A percentile compares a stretch with the other conserved stretches of the same genome.
phyloP scores from a whole-genome alignment of 75 land plant genomes.

The Cupressus sempervirens region DNA sequence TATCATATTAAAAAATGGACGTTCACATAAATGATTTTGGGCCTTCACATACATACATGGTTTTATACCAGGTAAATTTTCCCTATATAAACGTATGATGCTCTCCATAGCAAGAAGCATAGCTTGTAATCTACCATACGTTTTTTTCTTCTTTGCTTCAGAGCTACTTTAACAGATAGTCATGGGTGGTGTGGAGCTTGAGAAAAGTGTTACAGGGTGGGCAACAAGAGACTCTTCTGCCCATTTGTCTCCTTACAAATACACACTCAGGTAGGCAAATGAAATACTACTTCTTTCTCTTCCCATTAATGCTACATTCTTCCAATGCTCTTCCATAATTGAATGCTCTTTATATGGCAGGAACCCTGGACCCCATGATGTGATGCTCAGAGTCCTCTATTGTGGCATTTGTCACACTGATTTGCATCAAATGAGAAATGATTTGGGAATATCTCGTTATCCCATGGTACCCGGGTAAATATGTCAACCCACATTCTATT shows the following conservation, averaged over 20 bases:
- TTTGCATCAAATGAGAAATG: conserved; percentile 62
- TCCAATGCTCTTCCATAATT: not conserved
- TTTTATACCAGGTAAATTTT: too few relatives aligned
- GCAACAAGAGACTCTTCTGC: conserved; percentile 64
- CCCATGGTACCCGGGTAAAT: conserved; percentile 90
- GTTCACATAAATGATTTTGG: too few relatives aligned
- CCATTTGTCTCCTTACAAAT: conserved; percentile 51
- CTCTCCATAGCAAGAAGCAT: too few relatives aligned
- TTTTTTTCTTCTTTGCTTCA: not conserved
- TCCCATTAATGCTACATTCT: not conserved
- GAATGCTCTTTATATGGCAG: conserved; percentile 53
- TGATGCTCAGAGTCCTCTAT: conserved; percentile 51
- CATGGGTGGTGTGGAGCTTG: conserved; percentile 42
- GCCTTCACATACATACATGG: too few relatives aligned
- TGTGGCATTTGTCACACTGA: conserved; percentile 91
- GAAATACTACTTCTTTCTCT: not conserved
- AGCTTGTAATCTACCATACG: too few relatives aligned
- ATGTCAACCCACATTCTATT: not conserved
- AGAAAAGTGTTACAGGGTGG: conserved; percentile 38
- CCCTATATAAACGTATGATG: too few relatives aligned
- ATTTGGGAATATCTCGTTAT: conserved; percentile 67
- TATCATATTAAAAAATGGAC: too few relatives aligned
- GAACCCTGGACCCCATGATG: conserved; percentile 20
- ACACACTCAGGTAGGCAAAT: conserved; percentile 43
- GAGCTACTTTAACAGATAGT: not conserved